Evolutionary conservation across 192 early-diverging fungal genomes (phyloP), one percentile per base, ranked within the genome.

Genomic region (Thamnidium elegans): DNA sequence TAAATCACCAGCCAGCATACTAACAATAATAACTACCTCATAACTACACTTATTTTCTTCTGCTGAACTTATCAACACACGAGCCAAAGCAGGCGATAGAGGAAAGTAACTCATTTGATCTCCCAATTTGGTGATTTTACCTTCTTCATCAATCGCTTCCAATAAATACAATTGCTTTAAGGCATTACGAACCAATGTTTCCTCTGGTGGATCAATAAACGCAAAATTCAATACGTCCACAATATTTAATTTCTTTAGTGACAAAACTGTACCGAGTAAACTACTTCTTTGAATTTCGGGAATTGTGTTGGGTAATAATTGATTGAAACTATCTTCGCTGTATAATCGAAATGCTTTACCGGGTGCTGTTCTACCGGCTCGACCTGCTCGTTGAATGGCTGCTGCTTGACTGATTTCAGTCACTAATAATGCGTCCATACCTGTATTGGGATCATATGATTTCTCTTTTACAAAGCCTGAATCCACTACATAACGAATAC

Each of bases 281-380:
- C 94, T 96, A 55, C 91, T 92, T n/a, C 95, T 80, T 80, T 95
- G 93, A 55, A 99, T 97, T 76, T 97, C 97, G 2, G 97, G 97
- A 34, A 98, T 88, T 30, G 89, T 94, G 68, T 91, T 91, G 6
- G 79, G 73, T 48, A 87, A 88, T 89, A 98, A 87, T 58, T 91
- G 88, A 43, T 93, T 86, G 64, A 84, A 97, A 1, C 90, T 91
- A 11, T 88, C 78, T 58, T 92, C 89, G 9, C 87, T 94, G 71
- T 93, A 99, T 20, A 99, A 71, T 13, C 97, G 84, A 71, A 89
- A 97, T 58, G 91, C 93, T 55, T 87, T 89, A 19, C 96, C 97
- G 1, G 94, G 85, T 0, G 89, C 89, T 0, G 95, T 99, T 63
- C 97, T 63, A 10, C 97, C 97, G 11, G 97, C 97, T 36, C 97